phyloP scores from a whole-genome alignment of 306 rosid genomes.

The Gleditsia sinensis region DNA sequence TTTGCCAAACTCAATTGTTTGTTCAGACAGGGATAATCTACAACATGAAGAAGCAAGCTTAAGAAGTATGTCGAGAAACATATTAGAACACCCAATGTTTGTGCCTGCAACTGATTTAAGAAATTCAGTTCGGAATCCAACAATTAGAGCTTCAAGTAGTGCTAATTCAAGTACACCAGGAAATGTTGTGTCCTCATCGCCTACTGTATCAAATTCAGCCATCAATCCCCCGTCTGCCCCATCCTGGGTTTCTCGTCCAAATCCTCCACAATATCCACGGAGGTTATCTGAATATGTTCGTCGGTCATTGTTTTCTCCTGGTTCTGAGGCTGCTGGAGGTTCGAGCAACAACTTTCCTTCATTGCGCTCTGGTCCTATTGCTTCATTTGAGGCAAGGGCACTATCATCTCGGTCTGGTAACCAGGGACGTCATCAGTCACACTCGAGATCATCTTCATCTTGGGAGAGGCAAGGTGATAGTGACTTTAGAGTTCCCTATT shows the following conservation, averaged over 20 bases:
- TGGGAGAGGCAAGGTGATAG: conserved; percentile 74
- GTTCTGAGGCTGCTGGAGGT: conserved; percentile 68
- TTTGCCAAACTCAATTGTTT: conserved; percentile 50
- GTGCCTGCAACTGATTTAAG: conserved; percentile 69
- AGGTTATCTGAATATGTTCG: conserved; percentile 80
- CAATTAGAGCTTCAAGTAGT: conserved; percentile 46
- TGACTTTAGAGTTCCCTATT: conserved; percentile 72
- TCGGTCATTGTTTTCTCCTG: conserved; percentile 70
- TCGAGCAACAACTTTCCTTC: conserved; percentile 52
- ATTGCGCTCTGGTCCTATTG: conserved; percentile 56
- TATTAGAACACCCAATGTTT: conserved; percentile 68
- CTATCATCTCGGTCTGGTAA: conserved; percentile 48
- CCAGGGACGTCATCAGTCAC: conserved; percentile 27
- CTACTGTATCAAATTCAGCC: conserved; percentile 53
- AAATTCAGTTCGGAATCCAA: conserved; percentile 56
- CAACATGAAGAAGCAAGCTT: conserved; percentile 57
- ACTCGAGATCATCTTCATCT: conserved; percentile 67
- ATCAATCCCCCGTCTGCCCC: conserved; percentile 63
- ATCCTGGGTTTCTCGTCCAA: conserved; percentile 70
- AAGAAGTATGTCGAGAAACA: conserved; percentile 61
- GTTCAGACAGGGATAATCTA: conserved; percentile 54
- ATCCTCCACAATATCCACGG: conserved; percentile 72
- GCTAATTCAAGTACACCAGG: conserved; percentile 61
- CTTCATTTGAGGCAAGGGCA: conserved; percentile 59
- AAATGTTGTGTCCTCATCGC: conserved; percentile 68